Percentiles rank a stretch among this genome's conserved stretches.
phyloP scores from a whole-genome alignment of 2,329 filamentous ascomycete species.

The Cladosporium velox region DNA sequence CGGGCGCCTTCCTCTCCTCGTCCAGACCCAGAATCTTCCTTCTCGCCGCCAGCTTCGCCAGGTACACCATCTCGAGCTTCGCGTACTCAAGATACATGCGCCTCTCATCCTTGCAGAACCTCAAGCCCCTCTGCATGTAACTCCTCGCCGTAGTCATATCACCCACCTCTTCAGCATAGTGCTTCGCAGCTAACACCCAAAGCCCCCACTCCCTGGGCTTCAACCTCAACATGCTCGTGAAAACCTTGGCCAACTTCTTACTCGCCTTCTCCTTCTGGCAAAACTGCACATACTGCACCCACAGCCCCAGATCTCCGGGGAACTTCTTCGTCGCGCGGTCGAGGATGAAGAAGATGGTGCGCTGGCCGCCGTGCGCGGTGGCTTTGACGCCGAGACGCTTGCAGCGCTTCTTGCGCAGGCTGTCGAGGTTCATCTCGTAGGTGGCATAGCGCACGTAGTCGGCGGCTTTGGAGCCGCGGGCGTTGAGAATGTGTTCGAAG shows the following conservation, averaged over 20 bases:
- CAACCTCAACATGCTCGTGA: conserved; percentile 73
- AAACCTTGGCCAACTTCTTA: conserved; percentile 61
- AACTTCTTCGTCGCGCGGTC: conserved; percentile 85
- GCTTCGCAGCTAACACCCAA: conserved; percentile 82
- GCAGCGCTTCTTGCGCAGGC: conserved; percentile 78
- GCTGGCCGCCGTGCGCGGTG: conserved; percentile 68
- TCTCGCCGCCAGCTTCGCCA: conserved; percentile 76
- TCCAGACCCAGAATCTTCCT: conserved; percentile 68
- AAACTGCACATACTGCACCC: conserved; percentile 88
- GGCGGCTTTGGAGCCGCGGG: conserved; percentile 71
- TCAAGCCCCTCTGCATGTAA: conserved; percentile 84
- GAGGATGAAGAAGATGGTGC: conserved; percentile 84
- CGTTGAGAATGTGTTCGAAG: conserved; percentile 87
- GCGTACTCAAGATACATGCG: conserved; percentile 87
- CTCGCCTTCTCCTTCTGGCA: conserved; percentile 66
- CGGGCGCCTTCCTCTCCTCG: conserved; percentile 40
- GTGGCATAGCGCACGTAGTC: conserved; percentile 85
- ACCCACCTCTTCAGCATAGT: conserved; percentile 73
- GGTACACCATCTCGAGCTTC: conserved; percentile 88
- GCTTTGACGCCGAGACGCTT: conserved; percentile 76
- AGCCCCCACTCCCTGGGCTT: conserved; percentile 81
- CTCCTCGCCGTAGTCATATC: conserved; percentile 85
- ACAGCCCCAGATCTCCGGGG: conserved; percentile 76
- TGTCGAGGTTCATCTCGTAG: conserved; percentile 68
- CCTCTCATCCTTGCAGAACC: conserved; percentile 79